phyloP scores from a whole-genome alignment of 495 filamentous ascomycete species.

The Gamarada debralockiae region DNA sequence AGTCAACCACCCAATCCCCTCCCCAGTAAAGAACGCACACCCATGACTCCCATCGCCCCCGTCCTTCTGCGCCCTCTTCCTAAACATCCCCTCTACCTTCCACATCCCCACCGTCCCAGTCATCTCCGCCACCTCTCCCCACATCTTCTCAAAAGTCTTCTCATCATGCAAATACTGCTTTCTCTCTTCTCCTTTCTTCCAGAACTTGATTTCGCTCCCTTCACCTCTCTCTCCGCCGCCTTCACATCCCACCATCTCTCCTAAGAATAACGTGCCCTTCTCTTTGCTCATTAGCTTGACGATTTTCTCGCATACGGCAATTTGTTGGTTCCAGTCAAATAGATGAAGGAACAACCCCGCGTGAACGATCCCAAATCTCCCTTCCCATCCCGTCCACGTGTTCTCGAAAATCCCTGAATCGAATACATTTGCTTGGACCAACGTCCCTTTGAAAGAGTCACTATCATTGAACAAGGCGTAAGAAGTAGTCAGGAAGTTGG shows the following conservation, averaged over 20 bases:
- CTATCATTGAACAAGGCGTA: conserved; percentile 35
- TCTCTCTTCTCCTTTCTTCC: conserved; percentile 10
- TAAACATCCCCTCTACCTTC: conserved; percentile 29
- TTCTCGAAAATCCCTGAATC: conserved; percentile 28
- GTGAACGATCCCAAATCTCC: conserved; percentile 28
- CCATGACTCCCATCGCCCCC: conserved; percentile 11
- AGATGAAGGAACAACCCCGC: conserved; percentile 30
- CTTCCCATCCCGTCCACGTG: conserved; percentile 14
- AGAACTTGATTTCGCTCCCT: conserved; percentile 22
- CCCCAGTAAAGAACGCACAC: conserved; percentile 7
- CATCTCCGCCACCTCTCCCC: conserved; percentile 37
- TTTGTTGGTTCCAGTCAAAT: conserved; percentile 31
- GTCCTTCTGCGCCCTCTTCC: conserved; percentile 16
- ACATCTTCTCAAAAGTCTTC: conserved; percentile 38
- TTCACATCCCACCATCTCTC: conserved; percentile 23
- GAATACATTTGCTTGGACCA: conserved; percentile 21
- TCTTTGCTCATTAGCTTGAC: conserved; percentile 26
- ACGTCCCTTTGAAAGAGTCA: conserved; percentile 18
- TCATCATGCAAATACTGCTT: conserved; percentile 38
- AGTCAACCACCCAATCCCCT: conserved; percentile 11
- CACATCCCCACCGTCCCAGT: conserved; percentile 40
- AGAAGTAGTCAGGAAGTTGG: conserved; percentile 45
- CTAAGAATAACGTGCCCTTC: conserved; percentile 22
- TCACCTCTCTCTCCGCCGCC: conserved; percentile 14
- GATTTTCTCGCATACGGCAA: conserved; percentile 26